Evolutionary conservation across 768 basidiomycete species (phyloP).

Genomic region (Chalciporus chontae): DNA sequence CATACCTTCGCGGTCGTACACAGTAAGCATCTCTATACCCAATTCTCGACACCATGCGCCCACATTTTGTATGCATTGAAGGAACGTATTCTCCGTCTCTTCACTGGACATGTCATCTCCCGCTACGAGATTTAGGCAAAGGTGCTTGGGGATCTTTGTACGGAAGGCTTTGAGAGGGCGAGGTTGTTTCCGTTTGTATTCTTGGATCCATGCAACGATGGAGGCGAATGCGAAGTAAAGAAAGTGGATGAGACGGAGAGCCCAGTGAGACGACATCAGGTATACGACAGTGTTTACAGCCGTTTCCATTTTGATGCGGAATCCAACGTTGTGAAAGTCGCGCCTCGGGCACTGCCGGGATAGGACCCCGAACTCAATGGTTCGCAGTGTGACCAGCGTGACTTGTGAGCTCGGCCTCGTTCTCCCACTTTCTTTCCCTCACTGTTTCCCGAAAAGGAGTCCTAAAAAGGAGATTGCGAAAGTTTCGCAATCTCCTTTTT

Average conservation of each 20-base stretch:
- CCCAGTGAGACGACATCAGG: slow-evolving; percentile 40
- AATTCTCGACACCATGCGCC: slow-evolving; percentile 59
- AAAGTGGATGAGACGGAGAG: slow-evolving; percentile 56
- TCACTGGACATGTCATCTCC: slow-evolving; percentile 35
- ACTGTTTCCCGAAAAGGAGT: too few relatives aligned
- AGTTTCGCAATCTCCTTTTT: too few relatives aligned
- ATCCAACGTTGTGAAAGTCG: too few relatives aligned
- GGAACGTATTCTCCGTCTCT: slow-evolving; percentile 39
- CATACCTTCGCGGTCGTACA: slow-evolving; percentile 73
- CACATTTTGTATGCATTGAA: slow-evolving; percentile 51
- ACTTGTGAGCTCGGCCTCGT: too few relatives aligned
- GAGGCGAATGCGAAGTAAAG: slow-evolving; percentile 47
- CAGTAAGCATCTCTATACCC: slow-evolving; percentile 61
- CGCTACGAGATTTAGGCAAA: slow-evolving; percentile 62
- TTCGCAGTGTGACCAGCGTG: too few relatives aligned
- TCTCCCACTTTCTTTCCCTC: too few relatives aligned
- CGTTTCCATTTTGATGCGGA: too few relatives aligned
- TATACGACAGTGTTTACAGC: too few relatives aligned
- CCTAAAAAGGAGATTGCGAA: too few relatives aligned
- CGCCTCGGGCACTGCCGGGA: too few relatives aligned
- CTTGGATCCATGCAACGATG: slow-evolving; percentile 39
- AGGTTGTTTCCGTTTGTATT: slow-evolving; percentile 37
- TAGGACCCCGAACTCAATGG: too few relatives aligned
- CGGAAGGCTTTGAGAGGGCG: slow-evolving; percentile 49
- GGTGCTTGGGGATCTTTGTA: slow-evolving; percentile 58